Base-by-base conservation (phyloP, 148 eudicot genomes). In the Vaccinium vitisidaea region DNA sequence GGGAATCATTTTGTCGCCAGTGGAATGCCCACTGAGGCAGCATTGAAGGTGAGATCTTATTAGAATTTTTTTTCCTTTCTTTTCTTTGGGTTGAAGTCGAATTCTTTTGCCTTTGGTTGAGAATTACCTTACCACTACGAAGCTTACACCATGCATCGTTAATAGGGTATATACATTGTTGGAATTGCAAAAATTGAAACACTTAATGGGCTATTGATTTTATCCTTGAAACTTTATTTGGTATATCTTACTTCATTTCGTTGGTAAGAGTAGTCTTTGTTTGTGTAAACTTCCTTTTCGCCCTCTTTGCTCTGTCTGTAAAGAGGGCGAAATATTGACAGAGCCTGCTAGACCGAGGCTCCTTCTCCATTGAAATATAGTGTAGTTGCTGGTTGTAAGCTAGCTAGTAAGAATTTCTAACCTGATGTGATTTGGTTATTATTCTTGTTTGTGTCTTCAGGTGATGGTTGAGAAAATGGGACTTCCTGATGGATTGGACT, bases 1-100 rank as follows among this genome's bases (percentile, higher is more conserved):
- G 93, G 90, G 49, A 80, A 85, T 84, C 94, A 91, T 50, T 94
- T 85, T 85, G 90, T 92, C 27, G 89, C 94, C 16, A 89, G 55
- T 90, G 97, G 97, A 77, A 88, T 94, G 94, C 97, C 95, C 77
- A 94, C 97, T 76, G 97, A 94, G 91, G 97, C 97, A 88, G 94
- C 94, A n/a, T 85, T 94, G 79, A 94, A 94, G 97, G 97, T 92
- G 74, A 88, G 84, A 80, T 83, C 16, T 58, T 79, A 23, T 16
- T 25, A 52, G 46, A 3, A 43, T 43, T 43, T 10, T 75, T 75
- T 46, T 75, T 53, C 13, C 50, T 77, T 77, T 49, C 15, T 25
- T 52, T 77, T n/a, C 52, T 15, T 49, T 73, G n/a, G 18, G 77
- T 16, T 16, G 53, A 43, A 43, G 27, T 2, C 39, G n/a, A 32